phyloP scores from a whole-genome alignment of 2,329 filamentous ascomycete genomes.

The Triangularia setosa region DNA sequence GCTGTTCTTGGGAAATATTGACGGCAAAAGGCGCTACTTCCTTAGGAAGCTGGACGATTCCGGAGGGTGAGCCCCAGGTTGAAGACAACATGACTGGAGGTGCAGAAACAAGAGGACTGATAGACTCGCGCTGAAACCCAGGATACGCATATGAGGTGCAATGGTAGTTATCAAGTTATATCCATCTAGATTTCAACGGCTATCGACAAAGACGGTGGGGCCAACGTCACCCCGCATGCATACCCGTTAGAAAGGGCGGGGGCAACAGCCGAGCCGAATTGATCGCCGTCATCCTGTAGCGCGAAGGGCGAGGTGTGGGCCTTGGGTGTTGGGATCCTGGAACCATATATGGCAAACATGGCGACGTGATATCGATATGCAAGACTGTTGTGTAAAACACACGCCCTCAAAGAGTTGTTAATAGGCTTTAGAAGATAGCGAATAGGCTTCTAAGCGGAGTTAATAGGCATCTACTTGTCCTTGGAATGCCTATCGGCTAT shows the following conservation, averaged over 20 bases:
- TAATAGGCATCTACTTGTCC: too few species aligned
- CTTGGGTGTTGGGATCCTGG: not conserved
- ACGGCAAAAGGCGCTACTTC: slow-evolving; percentile 8
- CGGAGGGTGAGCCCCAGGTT: not conserved
- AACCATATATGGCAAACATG: not conserved
- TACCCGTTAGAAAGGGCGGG: not conserved
- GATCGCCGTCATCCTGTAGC: not conserved
- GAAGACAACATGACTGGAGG: not conserved
- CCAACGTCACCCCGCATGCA: not conserved
- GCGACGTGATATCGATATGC: not conserved
- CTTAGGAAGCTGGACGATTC: not conserved
- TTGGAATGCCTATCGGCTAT: too few species aligned
- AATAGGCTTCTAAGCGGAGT: too few species aligned
- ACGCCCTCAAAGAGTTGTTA: too few species aligned
- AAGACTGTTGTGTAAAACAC: not conserved
- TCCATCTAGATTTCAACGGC: not conserved
- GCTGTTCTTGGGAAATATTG: slow-evolving; percentile 11
- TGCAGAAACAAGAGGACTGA: not conserved
- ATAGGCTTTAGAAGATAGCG: too few species aligned
- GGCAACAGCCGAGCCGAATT: not conserved
- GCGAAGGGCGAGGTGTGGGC: not conserved
- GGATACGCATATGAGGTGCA: not conserved
- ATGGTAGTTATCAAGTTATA: not conserved
- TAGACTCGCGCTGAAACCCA: not conserved
- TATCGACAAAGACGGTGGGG: not conserved